These are phyloP conservation scores for Cladophialophora psammophila DNA, from an alignment of 2,329 filamentous ascomycete genomes.

Conservation along the genomic window DNA sequence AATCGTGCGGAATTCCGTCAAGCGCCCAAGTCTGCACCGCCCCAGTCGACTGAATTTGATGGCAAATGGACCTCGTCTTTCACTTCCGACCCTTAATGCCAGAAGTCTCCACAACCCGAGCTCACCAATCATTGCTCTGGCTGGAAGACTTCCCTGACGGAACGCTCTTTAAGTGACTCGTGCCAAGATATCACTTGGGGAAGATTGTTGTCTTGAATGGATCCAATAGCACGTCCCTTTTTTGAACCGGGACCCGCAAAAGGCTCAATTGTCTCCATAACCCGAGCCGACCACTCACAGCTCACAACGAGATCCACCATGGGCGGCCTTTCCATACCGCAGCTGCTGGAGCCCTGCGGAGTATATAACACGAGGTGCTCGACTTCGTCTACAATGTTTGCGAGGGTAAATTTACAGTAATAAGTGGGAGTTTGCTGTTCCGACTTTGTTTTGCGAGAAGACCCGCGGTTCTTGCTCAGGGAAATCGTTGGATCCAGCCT, in stretches of 20 bases:
- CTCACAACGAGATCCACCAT: no score
- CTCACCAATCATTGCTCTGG: background rate
- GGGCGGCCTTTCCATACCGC: background rate
- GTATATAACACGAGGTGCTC: background rate
- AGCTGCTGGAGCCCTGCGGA: background rate
- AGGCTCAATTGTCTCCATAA: background rate
- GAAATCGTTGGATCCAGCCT: no score
- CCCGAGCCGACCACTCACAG: slow-evolving; percentile 1
- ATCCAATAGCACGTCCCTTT: background rate
- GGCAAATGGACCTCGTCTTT: no score
- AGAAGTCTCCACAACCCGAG: background rate
- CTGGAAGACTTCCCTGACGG: background rate
- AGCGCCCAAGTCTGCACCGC: no score
- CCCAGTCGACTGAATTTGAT: no score
- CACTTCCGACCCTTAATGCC: no score
- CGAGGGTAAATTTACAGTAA: no score
- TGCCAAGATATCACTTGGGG: background rate
- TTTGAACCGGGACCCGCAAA: background rate
- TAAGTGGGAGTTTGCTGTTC: no score
- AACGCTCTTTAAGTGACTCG: background rate
- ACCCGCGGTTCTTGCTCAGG: no score
- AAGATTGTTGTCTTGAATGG: background rate
- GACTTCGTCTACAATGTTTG: background rate
- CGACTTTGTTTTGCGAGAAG: no score
- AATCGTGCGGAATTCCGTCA: no score